phyloP scores from a whole-genome alignment of 2,329 filamentous ascomycete species.

The Venturia asperata region DNA sequence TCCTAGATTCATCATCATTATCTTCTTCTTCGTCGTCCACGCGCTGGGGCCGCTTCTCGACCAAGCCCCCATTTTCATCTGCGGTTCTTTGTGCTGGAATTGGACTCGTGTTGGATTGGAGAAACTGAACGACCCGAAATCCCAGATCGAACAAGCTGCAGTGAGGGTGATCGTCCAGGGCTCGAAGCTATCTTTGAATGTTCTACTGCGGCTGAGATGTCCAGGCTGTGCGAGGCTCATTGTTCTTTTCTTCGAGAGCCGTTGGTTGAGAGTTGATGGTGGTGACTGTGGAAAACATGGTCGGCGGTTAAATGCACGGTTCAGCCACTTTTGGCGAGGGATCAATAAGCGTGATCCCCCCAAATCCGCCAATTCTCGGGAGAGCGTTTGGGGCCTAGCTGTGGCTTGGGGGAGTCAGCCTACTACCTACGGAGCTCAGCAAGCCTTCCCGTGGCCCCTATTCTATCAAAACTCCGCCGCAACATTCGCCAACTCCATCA shows the following conservation, averaged over 20 bases:
- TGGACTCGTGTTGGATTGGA: conserved; percentile 20
- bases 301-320: conserved; percentile 5
- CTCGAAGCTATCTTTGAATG: not conserved
- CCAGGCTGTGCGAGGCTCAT: not conserved
- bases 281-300: not conserved
- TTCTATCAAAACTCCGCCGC: conserved; percentile 1
- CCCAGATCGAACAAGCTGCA: conserved; percentile 3
- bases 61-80: not conserved
- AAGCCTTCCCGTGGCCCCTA: not conserved
- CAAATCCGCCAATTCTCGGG: not conserved
- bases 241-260: not conserved
- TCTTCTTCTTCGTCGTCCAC: not conserved
- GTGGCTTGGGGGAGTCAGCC: not conserved
- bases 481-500: conserved; percentile 4
- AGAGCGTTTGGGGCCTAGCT: not conserved
- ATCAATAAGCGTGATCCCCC: not conserved
- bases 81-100: conserved; percentile 13
- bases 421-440: not conserved
- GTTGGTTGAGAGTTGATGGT: conserved; percentile 2
- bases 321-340: not conserved
- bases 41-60: not conserved
- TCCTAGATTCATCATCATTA: not conserved
- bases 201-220: not conserved
- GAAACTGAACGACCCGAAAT: conserved; percentile 19
- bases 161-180: conserved; percentile 7